Evolutionary conservation across 768 basidiomycete genomes (phyloP), one percentile per base, ranked within the genome.

Genomic region (Agrocybe praecox): DNA sequence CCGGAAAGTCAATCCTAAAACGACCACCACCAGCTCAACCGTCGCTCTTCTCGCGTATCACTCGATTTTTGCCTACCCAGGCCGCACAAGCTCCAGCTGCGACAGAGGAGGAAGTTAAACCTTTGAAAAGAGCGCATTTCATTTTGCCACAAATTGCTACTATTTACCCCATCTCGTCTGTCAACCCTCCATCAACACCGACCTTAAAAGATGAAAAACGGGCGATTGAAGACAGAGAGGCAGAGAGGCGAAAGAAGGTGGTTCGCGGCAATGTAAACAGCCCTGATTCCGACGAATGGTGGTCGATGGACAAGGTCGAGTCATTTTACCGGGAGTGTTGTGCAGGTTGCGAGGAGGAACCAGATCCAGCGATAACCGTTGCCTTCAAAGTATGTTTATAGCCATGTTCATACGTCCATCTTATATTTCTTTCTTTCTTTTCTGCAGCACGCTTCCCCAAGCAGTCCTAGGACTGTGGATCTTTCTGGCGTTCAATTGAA

Each of bases 111-210:
- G 72, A 83, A 46, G 70, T 73, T 33, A 84, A 80, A 64, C 84
- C 91, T 11, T 79, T 96, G 60, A 94, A 92, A 67, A 76, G 92
- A 49, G 97, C 96, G 0, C 92, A 96, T 64, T 98, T 98, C 68
- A 91, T 96, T 61, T 76, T 97, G 12, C 92, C 92, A 0, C 83
- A 90, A 62, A 83, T 97, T 63, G 87, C 85, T 29, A 91, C 90
- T 21, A 86, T 95, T 29, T 98, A 98, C 70, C 94, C 95, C 0
- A 96, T 98, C 69, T 90, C 89, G 23, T 85, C 88, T 1, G 64
- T 87, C 15, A 90, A 90, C 50, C 92, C 96, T 7, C 96, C 96
- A 1, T 90, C 86, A 47, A 91, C 86, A 2, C 87, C 88, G 0
- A 81, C 82, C 2, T 76, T 94, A 50, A 87, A 86, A 71, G 90